Base-by-base conservation (phyloP, 768 basidiomycete genomes). In the Russula lepida region DNA sequence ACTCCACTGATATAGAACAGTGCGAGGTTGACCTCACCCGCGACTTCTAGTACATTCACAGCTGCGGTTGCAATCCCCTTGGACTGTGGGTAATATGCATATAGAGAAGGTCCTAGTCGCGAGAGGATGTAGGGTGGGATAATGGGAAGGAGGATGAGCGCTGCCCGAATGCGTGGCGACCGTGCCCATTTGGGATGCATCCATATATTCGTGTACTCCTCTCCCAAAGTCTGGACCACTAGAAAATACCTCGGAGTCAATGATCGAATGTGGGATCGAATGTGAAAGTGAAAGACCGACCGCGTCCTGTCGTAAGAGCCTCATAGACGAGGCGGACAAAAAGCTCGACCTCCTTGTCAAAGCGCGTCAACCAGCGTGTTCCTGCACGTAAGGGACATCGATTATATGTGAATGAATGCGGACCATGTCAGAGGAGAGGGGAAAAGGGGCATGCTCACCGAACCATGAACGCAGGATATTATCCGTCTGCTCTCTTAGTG, bases 121-220 rank as follows among this genome's bases (percentile, higher is more conserved):
- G 83, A 75, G 17, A 86, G 72, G 19, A 83, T 43, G 68, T 92
- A 92, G 3, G 78, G 74, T 15, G 87, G 88, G 11, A 91, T 65
- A 1, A 83, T 78, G 6, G 85, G 83, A 25, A 88, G 74, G n/a
- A 90, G 73, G 60, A 91, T 76, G 12, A 90, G 76, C 2, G 78
- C 76, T 17, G 77, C 70, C 23, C 86, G 81, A 9, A 75, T 68
- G 53, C 68, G 68, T 23, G 66, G 71, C 15, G 83, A 75, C 2
- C 84, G 86, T 23, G 78, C 78, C 4, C 72, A 66, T 33, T 70
- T 66, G 0, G 71, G 74, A 30, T 71, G 73, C 3, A 75, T 69
- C 88, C 90, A 89, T 35, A 88, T 84, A 67, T 88, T 86, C 1
- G 89, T 92, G 67, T 94, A 94, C 69, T 94, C 92, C 71, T 94